Evolutionary conservation across 2,329 filamentous ascomycete genomes (phyloP), one percentile per base, ranked within the genome.

Genomic region (Apiospora hydei): DNA sequence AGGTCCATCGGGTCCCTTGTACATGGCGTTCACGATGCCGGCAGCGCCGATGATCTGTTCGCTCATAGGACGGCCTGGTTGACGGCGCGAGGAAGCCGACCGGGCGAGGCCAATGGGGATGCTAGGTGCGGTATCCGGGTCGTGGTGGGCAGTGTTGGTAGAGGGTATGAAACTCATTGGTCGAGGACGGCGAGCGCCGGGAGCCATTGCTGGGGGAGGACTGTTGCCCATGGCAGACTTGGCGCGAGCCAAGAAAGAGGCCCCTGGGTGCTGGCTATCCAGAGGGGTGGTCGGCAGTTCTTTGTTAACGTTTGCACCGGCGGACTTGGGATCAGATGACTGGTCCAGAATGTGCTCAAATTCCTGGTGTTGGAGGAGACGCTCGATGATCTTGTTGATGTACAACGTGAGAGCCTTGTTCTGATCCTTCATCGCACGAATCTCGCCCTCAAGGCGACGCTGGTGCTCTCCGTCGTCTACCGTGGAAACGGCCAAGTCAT

Each of bases 301-400:
- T 82, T 98, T 98, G 82, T 96, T 92, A 49, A 86, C 88, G 79
- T 93, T 88, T 43, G 81, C 81, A 71, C 81, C 77, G 41, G 85
- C 83, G 41, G 85, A 83, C 77, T 91, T 90, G 75, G 86, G 84
- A 71, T 92, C 89, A 69, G 90, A 89, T 11, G 92, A 93, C 81
- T 94, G 93, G 80, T 97, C 94, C 53, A 98, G 87, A 73, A 98
- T 97, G 74, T 94, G 91, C 84, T 99, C 96, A 77, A 98, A 98
- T 76, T 97, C 95, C 79, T 97, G 93, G 83, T 98, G 94, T 80
- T 97, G 93, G 74, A 99, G 88, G 64, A 99, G 90, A 71, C 96
- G 93, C 82, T 96, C 96, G 81, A 99, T 98, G 82, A 99, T 98
- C 85, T 96, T 97, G 89, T 98, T 98, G 86, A 99, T 98, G 85